phyloP scores from a whole-genome alignment of 306 rosid genomes.

The Quercus wislizeni region DNA sequence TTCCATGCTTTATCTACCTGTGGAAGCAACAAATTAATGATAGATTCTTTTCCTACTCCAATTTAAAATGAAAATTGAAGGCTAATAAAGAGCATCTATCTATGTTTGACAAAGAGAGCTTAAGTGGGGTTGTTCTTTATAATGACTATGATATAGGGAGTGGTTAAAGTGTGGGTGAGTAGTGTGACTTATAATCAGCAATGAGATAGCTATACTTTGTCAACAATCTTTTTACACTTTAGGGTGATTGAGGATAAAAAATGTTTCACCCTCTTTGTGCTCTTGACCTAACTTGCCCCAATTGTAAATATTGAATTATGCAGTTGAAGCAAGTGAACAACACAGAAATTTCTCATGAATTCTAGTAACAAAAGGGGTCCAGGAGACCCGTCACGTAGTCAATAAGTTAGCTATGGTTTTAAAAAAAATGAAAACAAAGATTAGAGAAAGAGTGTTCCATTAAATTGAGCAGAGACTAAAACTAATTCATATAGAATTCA shows the following conservation, averaged over 20 bases:
- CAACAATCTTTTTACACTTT: slow-evolving; percentile 36
- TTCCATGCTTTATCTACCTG: slow-evolving; percentile 35
- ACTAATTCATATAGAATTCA: slow-evolving; percentile 9
- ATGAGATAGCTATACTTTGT: slow-evolving; percentile 8
- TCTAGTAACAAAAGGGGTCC: no score
- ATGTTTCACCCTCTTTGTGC: slow-evolving; percentile 30
- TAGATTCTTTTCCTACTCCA: slow-evolving; percentile 17
- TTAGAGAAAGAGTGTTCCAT: slow-evolving; percentile 14
- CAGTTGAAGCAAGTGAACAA: not conserved
- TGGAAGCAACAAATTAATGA: slow-evolving; percentile 3
- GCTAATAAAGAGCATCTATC: not conserved
- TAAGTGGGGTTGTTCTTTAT: slow-evolving; percentile 29
- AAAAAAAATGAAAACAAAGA: not conserved
- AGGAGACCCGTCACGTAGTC: not conserved
- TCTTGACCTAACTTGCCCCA: slow-evolving; percentile 28
- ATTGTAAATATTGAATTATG: not conserved
- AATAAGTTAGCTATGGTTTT: not conserved
- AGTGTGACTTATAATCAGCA: slow-evolving; percentile 1
- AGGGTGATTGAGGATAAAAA: slow-evolving; percentile 4
- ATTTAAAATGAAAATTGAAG: slow-evolving; percentile 13
- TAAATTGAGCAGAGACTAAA: not conserved
- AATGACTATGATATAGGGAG: slow-evolving; percentile 1
- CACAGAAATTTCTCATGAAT: not conserved
- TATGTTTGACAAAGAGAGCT: slow-evolving; percentile 1
- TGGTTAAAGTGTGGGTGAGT: slow-evolving; percentile 32